Base-by-base conservation (phyloP, 768 basidiomycete species). In the Russula sp. region DNA sequence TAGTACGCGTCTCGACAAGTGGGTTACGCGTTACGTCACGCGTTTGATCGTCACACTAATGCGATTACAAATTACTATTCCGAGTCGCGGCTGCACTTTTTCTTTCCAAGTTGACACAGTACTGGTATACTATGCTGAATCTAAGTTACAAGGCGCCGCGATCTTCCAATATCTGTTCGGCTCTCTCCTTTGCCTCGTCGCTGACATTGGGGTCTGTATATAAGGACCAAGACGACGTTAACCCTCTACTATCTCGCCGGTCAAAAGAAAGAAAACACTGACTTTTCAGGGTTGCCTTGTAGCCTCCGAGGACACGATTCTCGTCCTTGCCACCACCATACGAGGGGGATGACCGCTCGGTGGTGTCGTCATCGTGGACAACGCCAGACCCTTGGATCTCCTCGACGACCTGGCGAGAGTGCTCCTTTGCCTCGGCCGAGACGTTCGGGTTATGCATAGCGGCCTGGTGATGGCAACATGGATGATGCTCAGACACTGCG, bases 371-470 rank as follows among this genome's bases (percentile, higher is more conserved):
- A 16, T 69, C 59, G 24, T 65, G 59, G 22, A 61, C 59, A 24
- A 36, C 57, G 24, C 64, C 66, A 48, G 67, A 44, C 32, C 60
- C 60, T 61, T 69, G 59, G 7, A 69, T 65, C 57, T 69, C 72
- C 51, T 72, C 68, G 44, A 73, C 63, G 8, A 66, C 65, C 51
- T 70, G 63, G 20, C 71, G 71, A 5, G 72, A 71, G 54, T 72
- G 71, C 53, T 75, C 73, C 63, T 75, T 75, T 16, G 73, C 72
- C 67, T 73, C 72, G 0, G 72, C 70, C 2, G 73, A 73, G 65
- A 72, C 69, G 60, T 71, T 71, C 13, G 70, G 72, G 69, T 75
- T 75, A 62, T 73, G 69, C 57, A 74, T 57, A 20, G 69, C 70
- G 7, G 73, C 73, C 73, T 73, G 46, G 55, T 8, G 20, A 22